Evolutionary conservation across 108 stramenopile species (phyloP), one percentile per base, ranked within the genome.

Genomic region (Cyclotella cryptica): DNA sequence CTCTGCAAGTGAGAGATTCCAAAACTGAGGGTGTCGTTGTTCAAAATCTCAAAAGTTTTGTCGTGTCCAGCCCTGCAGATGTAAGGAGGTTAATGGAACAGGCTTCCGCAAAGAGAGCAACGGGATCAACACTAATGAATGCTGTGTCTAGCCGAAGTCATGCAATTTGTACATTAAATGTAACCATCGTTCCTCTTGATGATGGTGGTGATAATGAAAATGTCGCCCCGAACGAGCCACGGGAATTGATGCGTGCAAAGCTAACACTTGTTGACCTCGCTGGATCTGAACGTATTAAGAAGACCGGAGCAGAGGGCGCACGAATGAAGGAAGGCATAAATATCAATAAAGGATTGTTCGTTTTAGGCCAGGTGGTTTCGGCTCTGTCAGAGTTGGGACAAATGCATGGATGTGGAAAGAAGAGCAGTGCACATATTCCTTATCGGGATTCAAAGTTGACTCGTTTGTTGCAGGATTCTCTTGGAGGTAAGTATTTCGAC

Each of bases 301-400:
- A 88, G 66, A 96, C 92, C 0, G 84, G 88, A 69, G 88, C 91
- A 8, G 69, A 83, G 63, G 98, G 98, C 3, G 84, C 86, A 44
- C 81, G 98, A 40, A 74, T 99, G 64, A 93, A 87, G 57, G 99
- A 99, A 75, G 99, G 98, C 0, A 98, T 98, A 24, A 95, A 97
- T 74, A 99, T 99, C 84, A 99, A 98, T 71, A 90, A 98, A 59
- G 94, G 95, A 0, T 67, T 99, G 59, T 85, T 99, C 18, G 97
- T 98, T 21, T 75, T 99, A 47, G 99, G 98, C 13, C 98, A 99
- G 74, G 97, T 97, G 49, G 98, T 99, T 77, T 97, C 97, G 42
- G 97, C 98, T 0, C 75, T 99, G 9, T 98, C 70, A 0, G 70
- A 71, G 39, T 5, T 57, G 10, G 70, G 70, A 21, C 70, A 71